Conservation (phyloP, 129 eudicot species). For the Daucus carota region DNA sequence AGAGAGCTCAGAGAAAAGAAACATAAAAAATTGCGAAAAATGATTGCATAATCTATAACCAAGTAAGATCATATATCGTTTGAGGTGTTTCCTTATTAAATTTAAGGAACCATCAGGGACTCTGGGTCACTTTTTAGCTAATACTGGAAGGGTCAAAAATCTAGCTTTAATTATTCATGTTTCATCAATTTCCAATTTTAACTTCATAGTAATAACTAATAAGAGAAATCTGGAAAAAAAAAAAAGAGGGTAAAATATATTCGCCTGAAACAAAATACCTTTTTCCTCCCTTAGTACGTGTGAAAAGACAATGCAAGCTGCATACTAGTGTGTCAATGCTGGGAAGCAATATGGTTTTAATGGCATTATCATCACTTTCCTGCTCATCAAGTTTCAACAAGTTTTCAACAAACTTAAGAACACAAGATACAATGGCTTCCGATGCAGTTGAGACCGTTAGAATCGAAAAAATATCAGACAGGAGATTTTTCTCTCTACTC, state of each 20-base stretch:
- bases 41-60: not conserved
- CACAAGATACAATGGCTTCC: constrained; percentile 61
- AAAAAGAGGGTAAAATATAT: not conserved
- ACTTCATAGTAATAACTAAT: not conserved
- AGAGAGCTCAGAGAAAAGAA: not conserved
- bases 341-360: constrained; percentile 48
- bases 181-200: not conserved
- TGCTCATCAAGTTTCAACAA: constrained; percentile 58
- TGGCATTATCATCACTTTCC: constrained; percentile 29
- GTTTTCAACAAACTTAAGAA: constrained; percentile 67
- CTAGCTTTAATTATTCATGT: not conserved
- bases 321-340: constrained; percentile 58
- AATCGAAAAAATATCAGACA: constrained; percentile 74
- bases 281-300: constrained; percentile 31
- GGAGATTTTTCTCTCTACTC: constrained; percentile 51
- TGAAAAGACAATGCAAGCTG: constrained; percentile 60
- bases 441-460: constrained; percentile 70
- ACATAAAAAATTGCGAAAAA: not conserved
- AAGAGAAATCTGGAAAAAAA: not conserved
- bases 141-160: not conserved
- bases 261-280: constrained; percentile 35
- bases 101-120: not conserved
- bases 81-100: not conserved
- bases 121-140: not conserved
- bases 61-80: not conserved